phyloP scores from a whole-genome alignment of 169 alveolate genomes.

The Neospora caninum region DNA sequence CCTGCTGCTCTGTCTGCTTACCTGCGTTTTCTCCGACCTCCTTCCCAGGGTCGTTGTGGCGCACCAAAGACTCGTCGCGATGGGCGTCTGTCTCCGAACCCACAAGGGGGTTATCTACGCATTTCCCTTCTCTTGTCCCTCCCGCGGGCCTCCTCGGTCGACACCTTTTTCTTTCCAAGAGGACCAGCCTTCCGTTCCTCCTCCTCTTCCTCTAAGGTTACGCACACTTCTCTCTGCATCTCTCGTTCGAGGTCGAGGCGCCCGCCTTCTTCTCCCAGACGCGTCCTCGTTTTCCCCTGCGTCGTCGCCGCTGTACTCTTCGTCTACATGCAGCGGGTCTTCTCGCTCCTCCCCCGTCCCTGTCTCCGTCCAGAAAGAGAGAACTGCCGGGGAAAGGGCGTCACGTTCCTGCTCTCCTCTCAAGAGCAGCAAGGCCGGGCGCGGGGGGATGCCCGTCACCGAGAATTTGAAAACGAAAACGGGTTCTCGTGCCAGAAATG shows the following conservation, averaged over 20 bases:
- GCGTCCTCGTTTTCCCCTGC: background rate
- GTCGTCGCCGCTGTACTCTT: background rate
- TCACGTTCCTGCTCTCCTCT: background rate
- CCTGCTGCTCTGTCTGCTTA: too few relatives aligned
- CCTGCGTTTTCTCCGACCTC: too few relatives aligned
- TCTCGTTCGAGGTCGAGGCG: background rate
- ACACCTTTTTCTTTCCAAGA: background rate
- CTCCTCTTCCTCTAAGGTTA: too few relatives aligned
- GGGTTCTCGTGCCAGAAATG: background rate
- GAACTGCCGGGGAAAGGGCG: background rate
- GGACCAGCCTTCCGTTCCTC: background rate
- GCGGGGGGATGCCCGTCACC: background rate
- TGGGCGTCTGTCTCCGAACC: constrained; percentile 21
- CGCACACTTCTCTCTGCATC: background rate
- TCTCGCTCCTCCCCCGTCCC: background rate
- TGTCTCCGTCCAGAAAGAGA: background rate
- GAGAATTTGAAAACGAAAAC: too few relatives aligned
- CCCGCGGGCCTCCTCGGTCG: background rate
- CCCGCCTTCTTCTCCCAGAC: background rate
- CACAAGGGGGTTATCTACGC: constrained; percentile 40
- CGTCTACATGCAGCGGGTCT: background rate
- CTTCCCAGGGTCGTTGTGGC: constrained; percentile 13
- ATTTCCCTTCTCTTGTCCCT: background rate
- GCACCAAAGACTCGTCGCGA: background rate
- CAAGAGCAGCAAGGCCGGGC: background rate